Conservation (phyloP, 495 filamentous ascomycete species). For the Aspergillus haitiensis region DNA sequence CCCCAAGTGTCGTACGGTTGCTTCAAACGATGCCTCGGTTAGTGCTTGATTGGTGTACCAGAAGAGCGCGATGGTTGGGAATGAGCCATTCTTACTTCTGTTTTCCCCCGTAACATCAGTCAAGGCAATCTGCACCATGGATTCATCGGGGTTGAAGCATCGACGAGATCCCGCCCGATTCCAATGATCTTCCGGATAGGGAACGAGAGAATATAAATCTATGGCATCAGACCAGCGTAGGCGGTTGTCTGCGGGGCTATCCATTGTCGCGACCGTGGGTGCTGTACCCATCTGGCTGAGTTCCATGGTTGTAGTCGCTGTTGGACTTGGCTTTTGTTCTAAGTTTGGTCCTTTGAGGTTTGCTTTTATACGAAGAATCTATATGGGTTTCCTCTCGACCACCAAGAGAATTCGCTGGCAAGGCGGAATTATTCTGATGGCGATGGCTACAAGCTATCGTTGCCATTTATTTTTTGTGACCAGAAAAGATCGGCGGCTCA, state of each 20-base stretch:
- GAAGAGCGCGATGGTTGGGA: not conserved
- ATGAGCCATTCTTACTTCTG: constrained; percentile 4
- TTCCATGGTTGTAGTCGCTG: constrained; percentile 8
- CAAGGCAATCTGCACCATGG: constrained; percentile 14
- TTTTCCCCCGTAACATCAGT: constrained; percentile 12
- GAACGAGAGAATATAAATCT: constrained; percentile 20
- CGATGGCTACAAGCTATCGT: no score
- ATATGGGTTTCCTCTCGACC: no score
- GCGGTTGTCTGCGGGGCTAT: not conserved
- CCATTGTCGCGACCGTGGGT: not conserved
- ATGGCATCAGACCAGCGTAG: not conserved
- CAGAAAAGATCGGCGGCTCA: no score
- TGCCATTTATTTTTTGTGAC: no score
- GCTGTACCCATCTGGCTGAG: constrained; percentile 2
- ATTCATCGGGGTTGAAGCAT: constrained; percentile 17
- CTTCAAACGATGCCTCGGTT: not conserved
- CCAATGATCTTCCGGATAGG: constrained; percentile 18
- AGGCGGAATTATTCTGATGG: no score
- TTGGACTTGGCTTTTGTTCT: no score
- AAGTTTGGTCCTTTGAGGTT: no score
- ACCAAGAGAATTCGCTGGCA: no score
- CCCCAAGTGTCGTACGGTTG: not conserved
- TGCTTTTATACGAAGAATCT: no score
- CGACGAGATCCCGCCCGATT: constrained; percentile 5
- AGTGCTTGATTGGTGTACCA: not conserved